Conservation (phyloP, 306 rosid genomes). For the Lathyrus sativus region DNA sequence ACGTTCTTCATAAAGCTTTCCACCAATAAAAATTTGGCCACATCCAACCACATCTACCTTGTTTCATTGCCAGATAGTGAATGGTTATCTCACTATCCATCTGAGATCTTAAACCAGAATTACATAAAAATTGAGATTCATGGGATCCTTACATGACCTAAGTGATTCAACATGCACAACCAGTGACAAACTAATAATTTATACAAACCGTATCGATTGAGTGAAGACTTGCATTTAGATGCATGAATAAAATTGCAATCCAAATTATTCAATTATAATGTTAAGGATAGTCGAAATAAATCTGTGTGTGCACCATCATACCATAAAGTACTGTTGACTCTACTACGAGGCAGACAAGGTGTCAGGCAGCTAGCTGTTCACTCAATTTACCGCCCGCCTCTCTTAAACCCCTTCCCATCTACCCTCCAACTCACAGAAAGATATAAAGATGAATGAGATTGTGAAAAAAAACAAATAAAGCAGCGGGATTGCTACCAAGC, state of each 20-base stretch:
- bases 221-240: not conserved
- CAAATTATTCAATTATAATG: not conserved
- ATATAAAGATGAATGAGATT: not conserved
- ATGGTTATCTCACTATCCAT: conserved; percentile 12
- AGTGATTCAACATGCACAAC: not conserved
- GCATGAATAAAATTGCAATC: conserved; percentile 9
- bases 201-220: not conserved
- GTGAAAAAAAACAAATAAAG: not conserved
- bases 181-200: not conserved
- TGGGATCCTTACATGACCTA: not conserved
- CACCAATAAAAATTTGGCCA: not conserved
- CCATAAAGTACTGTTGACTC: not conserved
- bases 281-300: conserved; percentile 16
- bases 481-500: not conserved
- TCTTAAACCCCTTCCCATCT: not conserved
- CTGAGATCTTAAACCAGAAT: not conserved
- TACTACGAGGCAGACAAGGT: conserved; percentile 1
- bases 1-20: not conserved
- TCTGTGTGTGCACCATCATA: not conserved
- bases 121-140: not conserved
- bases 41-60: conserved; percentile 4
- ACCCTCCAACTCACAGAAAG: not conserved
- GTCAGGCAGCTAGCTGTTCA: not conserved
- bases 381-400: not conserved
- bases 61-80: not conserved